Evolutionary conservation across 371 early-diverging fungal genomes (phyloP).

Genomic region (Lichtheimia corymbifera): DNA sequence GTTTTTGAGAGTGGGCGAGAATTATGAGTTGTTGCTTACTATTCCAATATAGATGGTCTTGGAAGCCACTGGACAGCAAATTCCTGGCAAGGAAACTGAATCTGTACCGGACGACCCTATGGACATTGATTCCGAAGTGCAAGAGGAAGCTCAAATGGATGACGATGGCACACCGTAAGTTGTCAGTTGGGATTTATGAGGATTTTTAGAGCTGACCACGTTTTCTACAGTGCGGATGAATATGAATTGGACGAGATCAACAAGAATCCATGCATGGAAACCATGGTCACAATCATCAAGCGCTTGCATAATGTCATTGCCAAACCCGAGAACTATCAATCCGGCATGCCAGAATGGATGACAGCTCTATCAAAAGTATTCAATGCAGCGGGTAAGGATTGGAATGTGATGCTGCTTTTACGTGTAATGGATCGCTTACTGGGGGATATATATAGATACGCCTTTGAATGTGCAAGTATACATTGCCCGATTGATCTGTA

Average conservation of each 20-base stretch:
- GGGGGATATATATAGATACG: conserved; percentile 30
- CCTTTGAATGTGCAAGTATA: conserved; percentile 55
- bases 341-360: conserved; percentile 72
- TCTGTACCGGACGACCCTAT: not conserved
- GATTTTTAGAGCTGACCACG: no score
- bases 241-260: conserved; percentile 61
- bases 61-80: conserved; percentile 13
- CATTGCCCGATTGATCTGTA: conserved; percentile 62
- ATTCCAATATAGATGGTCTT: conserved; percentile 14
- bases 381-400: conserved; percentile 23
- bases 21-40: not conserved
- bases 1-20: not conserved
- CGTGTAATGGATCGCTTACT: not conserved
- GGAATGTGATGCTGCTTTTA: not conserved
- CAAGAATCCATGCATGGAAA: conserved; percentile 61
- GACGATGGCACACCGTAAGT: no score
- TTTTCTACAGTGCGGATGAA: no score
- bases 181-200: no score
- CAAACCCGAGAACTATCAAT: conserved; percentile 26
- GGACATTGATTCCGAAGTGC: not conserved
- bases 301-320: conserved; percentile 46
- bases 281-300: conserved; percentile 49
- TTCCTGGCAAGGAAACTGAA: not conserved
- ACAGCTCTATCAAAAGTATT: conserved; percentile 37
- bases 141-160: not conserved